Percentiles rank a stretch among this genome's conserved stretches.
These are phyloP conservation scores for Alnus glutinosa DNA, from an alignment of 306 rosid species.

Conservation along the genomic window DNA sequence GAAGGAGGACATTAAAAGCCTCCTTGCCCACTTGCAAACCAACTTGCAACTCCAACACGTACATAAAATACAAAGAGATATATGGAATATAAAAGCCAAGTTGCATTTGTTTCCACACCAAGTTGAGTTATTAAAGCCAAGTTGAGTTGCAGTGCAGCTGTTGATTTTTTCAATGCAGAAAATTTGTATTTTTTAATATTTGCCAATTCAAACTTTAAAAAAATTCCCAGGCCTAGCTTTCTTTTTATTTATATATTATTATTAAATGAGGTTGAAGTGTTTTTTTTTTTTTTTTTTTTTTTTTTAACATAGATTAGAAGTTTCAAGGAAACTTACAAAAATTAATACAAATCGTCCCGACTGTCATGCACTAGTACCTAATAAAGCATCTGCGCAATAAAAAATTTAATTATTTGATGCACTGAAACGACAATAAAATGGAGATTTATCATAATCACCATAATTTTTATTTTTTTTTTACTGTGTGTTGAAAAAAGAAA, in stretches of 20 bases:
- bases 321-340: neutral
- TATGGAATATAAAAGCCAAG: neutral
- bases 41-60: constrained; percentile 43
- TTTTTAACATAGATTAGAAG: neutral
- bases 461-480: neutral
- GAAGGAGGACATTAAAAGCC: constrained; percentile 24
- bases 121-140: constrained; percentile 39
- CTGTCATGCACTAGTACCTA: neutral
- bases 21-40: constrained; percentile 58
- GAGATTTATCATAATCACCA: neutral
- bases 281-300: neutral
- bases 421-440: neutral
- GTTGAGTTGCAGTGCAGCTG: constrained; percentile 48
- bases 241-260: neutral
- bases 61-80: neutral
- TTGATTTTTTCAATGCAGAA: constrained; percentile 38
- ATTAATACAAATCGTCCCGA: neutral
- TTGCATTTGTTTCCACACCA: constrained; percentile 35
- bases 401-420: neutral
- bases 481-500: neutral
- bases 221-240: constrained; percentile 5
- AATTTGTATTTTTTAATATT: too few relatives aligned
- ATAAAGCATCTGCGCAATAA: neutral
- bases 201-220: neutral
- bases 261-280: neutral